These are phyloP conservation scores for Nigrospora osmanthi DNA, from an alignment of 2,329 filamentous ascomycete genomes.

Conservation along the genomic window DNA sequence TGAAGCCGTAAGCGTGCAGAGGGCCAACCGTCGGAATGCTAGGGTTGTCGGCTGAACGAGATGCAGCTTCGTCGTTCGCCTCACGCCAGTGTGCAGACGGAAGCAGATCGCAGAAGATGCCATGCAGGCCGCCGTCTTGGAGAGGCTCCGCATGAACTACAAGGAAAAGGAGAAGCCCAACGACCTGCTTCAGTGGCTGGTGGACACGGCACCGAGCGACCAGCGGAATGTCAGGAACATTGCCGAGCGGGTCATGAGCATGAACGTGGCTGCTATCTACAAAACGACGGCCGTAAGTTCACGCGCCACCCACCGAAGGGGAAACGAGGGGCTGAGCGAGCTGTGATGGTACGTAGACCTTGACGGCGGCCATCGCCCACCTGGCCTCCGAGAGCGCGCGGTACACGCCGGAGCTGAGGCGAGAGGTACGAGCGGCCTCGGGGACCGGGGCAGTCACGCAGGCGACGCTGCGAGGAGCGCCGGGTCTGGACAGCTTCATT, in stretches of 20 bases:
- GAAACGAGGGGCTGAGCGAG: neutral
- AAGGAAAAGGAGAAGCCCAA: slow-evolving; percentile 1
- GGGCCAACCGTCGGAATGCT: too few relatives aligned
- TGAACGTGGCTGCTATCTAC: slow-evolving; percentile 1
- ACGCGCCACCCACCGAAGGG: neutral
- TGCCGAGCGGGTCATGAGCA: slow-evolving; percentile 1
- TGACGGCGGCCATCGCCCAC: neutral
- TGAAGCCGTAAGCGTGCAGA: neutral
- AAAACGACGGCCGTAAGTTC: neutral
- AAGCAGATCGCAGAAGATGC: neutral
- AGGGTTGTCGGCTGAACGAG: neutral
- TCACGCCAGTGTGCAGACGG: slow-evolving; percentile 1
- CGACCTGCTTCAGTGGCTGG: neutral
- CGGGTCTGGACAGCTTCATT: neutral
- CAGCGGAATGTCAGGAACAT: neutral
- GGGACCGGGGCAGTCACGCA: neutral
- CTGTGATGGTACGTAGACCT: neutral
- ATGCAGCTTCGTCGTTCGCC: neutral
- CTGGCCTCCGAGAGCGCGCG: neutral
- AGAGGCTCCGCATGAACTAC: neutral
- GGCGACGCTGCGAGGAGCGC: neutral
- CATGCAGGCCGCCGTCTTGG: neutral
- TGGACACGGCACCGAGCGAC: neutral
- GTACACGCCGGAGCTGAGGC: neutral
- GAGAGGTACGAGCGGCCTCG: neutral